A percentile compares a stretch with the other conserved stretches of the same genome.
Conservation (phyloP, 148 eudicot genomes). For the Silene conica region DNA sequence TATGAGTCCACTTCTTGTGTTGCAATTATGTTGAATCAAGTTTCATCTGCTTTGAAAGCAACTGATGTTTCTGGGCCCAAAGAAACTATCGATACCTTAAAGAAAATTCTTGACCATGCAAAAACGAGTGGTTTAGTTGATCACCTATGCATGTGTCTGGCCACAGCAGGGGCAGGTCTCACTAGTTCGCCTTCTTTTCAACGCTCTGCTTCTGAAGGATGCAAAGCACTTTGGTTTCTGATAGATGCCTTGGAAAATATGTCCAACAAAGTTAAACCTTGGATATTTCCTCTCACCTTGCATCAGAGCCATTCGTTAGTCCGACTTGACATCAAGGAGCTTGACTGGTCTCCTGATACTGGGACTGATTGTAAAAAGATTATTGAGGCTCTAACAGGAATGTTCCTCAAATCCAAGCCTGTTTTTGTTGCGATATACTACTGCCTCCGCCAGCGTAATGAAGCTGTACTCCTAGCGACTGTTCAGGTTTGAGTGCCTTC, state of each 20-base stretch:
- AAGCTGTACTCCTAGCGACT: conserved; percentile 51
- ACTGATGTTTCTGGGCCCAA: conserved; percentile 30
- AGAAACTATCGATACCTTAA: conserved; percentile 36
- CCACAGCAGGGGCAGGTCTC: conserved; percentile 70
- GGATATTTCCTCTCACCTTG: conserved; percentile 57
- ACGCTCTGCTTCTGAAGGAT: conserved; percentile 90
- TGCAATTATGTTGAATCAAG: conserved; percentile 62
- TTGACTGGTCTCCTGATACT: conserved; percentile 35
- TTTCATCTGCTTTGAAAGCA: conserved; percentile 64
- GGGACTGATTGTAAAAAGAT: conserved; percentile 52
- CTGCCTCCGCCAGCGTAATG: conserved; percentile 81
- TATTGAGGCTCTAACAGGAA: conserved; percentile 51
- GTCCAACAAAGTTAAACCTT: conserved; percentile 35
- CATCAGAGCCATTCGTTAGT: conserved; percentile 51
- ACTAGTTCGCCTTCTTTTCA: conserved; percentile 77
- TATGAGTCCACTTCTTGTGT: conserved; percentile 77
- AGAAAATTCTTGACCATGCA: conserved; percentile 77
- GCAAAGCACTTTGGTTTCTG: conserved; percentile 78
- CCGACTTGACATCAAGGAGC: conserved; percentile 51
- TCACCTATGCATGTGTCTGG: conserved; percentile 58
- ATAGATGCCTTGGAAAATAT: conserved; percentile 62
- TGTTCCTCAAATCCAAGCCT: conserved; percentile 63
- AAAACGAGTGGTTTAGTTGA: conserved; percentile 58
- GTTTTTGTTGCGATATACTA: conserved; percentile 71
- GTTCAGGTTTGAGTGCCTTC: conserved; percentile 54